These are phyloP conservation scores for Blastobotrys aristatus DNA, from an alignment of 1,139 yeast genomes.

Conservation along the genomic window DNA sequence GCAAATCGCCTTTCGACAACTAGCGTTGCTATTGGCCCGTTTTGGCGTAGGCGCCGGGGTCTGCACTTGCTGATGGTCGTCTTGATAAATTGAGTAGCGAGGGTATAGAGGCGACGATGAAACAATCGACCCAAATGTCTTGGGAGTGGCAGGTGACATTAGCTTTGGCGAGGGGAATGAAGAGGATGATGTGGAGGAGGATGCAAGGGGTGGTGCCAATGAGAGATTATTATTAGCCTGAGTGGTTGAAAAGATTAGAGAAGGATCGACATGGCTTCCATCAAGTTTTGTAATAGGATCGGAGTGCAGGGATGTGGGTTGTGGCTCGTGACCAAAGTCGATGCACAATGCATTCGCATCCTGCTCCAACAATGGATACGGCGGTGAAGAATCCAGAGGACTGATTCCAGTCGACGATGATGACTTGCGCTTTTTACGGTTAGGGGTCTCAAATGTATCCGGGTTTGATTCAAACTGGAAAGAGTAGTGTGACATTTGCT, in stretches of 20 bases:
- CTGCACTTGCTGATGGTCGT: background rate
- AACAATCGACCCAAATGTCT: constrained; percentile 18
- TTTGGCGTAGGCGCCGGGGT: constrained; percentile 5
- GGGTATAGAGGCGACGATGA: constrained; percentile 22
- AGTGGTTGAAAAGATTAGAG: background rate
- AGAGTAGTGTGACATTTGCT: constrained; percentile 12
- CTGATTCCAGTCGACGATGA: background rate
- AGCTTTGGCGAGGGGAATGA: background rate
- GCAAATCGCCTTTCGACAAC: constrained; percentile 11
- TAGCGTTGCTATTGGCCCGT: background rate
- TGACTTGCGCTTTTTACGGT: background rate
- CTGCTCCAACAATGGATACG: background rate
- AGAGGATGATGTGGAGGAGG: background rate
- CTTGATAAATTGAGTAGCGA: constrained; percentile 12
- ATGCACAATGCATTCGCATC: background rate
- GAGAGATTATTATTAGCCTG: background rate
- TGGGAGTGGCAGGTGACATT: constrained; percentile 14
- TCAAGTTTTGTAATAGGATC: no score
- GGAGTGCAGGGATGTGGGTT: background rate
- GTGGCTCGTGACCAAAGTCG: background rate
- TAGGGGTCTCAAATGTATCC: background rate
- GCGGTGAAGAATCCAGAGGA: background rate
- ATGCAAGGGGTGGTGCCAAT: background rate
- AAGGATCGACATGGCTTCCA: constrained; percentile 3
- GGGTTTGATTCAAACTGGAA: constrained; percentile 14